Conservation (phyloP, 2,329 filamentous ascomycete species). For the Xylariaceae sp. region DNA sequence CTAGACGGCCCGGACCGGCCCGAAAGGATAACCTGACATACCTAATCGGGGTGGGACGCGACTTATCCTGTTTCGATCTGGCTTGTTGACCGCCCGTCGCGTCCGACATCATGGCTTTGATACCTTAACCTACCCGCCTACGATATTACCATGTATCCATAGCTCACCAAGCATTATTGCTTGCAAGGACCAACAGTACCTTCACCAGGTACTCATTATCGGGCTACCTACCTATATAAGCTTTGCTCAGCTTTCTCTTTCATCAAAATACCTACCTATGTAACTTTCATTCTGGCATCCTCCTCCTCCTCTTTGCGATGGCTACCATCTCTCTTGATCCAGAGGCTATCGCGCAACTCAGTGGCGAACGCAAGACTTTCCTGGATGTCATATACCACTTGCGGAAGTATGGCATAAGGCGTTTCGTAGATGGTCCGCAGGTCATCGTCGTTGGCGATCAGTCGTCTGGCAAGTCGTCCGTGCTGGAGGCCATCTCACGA, state of each 20-base stretch:
- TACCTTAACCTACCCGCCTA: not conserved
- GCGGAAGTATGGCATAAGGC: slow-evolving; percentile 43
- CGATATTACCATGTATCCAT: not conserved
- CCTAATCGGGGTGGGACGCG: not conserved
- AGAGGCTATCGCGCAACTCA: slow-evolving; percentile 37
- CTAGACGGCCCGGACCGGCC: not conserved
- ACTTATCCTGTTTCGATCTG: not conserved
- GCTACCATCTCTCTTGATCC: slow-evolving; percentile 26
- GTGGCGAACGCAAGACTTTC: slow-evolving; percentile 42
- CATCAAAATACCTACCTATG: not conserved
- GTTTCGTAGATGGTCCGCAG: slow-evolving; percentile 46
- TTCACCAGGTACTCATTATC: not conserved
- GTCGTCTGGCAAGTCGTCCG: slow-evolving; percentile 58
- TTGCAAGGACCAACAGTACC: not conserved
- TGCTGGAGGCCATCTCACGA: slow-evolving; percentile 58
- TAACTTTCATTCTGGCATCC: not conserved
- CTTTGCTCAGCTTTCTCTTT: not conserved
- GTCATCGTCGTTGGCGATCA: slow-evolving; percentile 57
- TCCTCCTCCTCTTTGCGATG: slow-evolving; percentile 12
- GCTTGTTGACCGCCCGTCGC: not conserved
- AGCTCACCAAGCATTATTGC: not conserved
- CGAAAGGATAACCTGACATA: not conserved
- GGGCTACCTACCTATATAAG: no score
- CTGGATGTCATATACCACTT: slow-evolving; percentile 51
- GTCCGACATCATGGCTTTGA: not conserved